These are phyloP conservation scores for Daldinia concentrica DNA, from an alignment of 495 filamentous ascomycete species.

Conservation along the genomic window DNA sequence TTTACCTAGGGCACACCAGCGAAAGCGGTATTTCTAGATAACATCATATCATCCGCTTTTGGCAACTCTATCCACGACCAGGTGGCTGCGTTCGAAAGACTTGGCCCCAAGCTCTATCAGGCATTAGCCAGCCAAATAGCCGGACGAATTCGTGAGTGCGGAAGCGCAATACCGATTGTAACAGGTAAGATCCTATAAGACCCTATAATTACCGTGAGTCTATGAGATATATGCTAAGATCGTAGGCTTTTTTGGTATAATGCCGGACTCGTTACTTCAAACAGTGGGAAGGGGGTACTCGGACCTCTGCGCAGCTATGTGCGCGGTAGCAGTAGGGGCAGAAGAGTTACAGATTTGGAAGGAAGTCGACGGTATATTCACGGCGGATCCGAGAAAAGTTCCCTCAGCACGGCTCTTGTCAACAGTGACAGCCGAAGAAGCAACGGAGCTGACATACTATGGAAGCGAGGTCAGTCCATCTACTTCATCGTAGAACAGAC, in stretches of 20 bases:
- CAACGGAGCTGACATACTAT: slow-evolving; percentile 65
- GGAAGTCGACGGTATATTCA: slow-evolving; percentile 66
- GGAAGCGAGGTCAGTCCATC: slow-evolving; percentile 54
- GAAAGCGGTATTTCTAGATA: slow-evolving; percentile 47
- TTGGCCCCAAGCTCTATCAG: slow-evolving; percentile 49
- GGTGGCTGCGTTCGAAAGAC: slow-evolving; percentile 36
- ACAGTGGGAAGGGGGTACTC: slow-evolving; percentile 62
- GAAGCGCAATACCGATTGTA: slow-evolving; percentile 44
- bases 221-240: slow-evolving; percentile 48
- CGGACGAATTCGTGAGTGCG: slow-evolving; percentile 39
- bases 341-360: slow-evolving; percentile 65
- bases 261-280: slow-evolving; percentile 58
- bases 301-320: slow-evolving; percentile 62
- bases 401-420: slow-evolving; percentile 59
- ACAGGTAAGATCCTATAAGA: slow-evolving; percentile 39
- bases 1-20: slow-evolving; percentile 45
- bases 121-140: slow-evolving; percentile 47
- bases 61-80: slow-evolving; percentile 44
- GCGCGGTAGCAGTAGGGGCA: slow-evolving; percentile 59
- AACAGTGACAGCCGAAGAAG: slow-evolving; percentile 61
- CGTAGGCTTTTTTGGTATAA: slow-evolving; percentile 59
- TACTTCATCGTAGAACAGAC: not conserved
- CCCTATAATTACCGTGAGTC: not conserved
- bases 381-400: slow-evolving; percentile 64
- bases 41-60: slow-evolving; percentile 50